Percentiles rank a stretch among this genome's conserved stretches.
These are phyloP conservation scores for Tephrocybe rancida DNA, from an alignment of 768 basidiomycete species.

Conservation along the genomic window DNA sequence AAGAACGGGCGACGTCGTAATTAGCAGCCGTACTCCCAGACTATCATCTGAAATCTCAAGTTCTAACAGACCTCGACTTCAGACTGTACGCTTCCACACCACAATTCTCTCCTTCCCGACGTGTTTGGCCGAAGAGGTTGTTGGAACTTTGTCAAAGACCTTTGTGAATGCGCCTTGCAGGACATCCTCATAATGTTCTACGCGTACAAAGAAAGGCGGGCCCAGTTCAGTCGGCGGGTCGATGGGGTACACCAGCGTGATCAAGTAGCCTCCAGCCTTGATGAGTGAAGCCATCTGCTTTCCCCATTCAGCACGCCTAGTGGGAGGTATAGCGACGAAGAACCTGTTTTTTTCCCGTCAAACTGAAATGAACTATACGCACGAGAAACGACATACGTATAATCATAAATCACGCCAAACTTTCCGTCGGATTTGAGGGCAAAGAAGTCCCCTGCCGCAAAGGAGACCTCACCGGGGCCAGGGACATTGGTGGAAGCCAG, in stretches of 20 bases:
- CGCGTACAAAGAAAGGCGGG: conserved; percentile 64
- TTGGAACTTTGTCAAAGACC: conserved; percentile 54
- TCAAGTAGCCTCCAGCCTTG: conserved; percentile 63
- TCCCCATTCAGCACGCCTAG: conserved; percentile 57
- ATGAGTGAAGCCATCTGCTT: conserved; percentile 54
- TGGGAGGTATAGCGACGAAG: conserved; percentile 72
- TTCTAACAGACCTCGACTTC: too few species aligned
- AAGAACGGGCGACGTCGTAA: too few species aligned
- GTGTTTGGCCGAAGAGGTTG: conserved; percentile 39
- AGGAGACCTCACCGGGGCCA: conserved; percentile 33
- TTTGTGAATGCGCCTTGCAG: conserved; percentile 54
- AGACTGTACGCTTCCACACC: conserved; percentile 44
- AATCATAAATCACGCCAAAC: conserved; percentile 67
- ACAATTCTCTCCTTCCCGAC: conserved; percentile 52
- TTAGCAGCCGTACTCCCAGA: too few species aligned
- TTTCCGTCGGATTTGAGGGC: conserved; percentile 31
- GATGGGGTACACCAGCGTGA: conserved; percentile 63
- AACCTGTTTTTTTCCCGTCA: conserved; percentile 41
- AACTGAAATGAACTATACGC: too few species aligned
- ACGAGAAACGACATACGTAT: conserved; percentile 57
- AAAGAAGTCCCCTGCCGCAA: conserved; percentile 60
- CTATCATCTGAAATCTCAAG: too few species aligned
- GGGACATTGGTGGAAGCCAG: not conserved
- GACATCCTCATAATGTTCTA: conserved; percentile 55
- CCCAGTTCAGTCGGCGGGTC: conserved; percentile 45